Conservation (phyloP, 225 moss, liverwort and hornwort species). For the Pseudisothecium myosuroides region DNA sequence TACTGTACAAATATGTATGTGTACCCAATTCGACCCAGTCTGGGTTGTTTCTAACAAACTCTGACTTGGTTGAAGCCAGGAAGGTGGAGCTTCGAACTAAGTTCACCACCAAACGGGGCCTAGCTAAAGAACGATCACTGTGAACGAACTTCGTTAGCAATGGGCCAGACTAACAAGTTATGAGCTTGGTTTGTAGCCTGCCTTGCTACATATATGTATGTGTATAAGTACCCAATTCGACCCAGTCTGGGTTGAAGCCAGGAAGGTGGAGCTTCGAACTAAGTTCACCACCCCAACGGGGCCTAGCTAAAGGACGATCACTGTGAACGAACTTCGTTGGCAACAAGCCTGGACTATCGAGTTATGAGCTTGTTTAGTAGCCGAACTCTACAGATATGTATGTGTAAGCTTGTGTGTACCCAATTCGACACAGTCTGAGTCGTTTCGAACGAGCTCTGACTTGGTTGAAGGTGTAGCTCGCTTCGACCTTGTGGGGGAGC, state of each 20-base stretch:
- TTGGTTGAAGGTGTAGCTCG: neutral
- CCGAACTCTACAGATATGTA: neutral
- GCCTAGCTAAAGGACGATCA: neutral
- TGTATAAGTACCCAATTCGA: neutral
- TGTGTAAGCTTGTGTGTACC: no score
- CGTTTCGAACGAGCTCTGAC: neutral
- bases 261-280: no score
- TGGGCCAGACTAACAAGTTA: no score
- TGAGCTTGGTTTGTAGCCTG: neutral
- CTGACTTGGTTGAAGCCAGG: neutral
- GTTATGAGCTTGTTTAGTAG: neutral
- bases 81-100: no score
- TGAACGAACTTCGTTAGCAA: no score
- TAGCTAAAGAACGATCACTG: neutral
- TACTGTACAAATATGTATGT: no score
- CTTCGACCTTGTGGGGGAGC: neutral
- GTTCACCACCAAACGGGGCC: no score
- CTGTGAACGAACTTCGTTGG: neutral
- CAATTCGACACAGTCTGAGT: neutral
- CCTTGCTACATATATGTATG: no score
- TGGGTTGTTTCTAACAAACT: neutral
- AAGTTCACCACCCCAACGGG: no score
- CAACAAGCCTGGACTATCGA: no score
- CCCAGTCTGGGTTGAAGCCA: neutral
- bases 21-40: neutral